A percentile compares a stretch with the other conserved stretches of the same genome.
Conservation (phyloP, 23 red algal genomes). For the Gracilaria gracilis region DNA sequence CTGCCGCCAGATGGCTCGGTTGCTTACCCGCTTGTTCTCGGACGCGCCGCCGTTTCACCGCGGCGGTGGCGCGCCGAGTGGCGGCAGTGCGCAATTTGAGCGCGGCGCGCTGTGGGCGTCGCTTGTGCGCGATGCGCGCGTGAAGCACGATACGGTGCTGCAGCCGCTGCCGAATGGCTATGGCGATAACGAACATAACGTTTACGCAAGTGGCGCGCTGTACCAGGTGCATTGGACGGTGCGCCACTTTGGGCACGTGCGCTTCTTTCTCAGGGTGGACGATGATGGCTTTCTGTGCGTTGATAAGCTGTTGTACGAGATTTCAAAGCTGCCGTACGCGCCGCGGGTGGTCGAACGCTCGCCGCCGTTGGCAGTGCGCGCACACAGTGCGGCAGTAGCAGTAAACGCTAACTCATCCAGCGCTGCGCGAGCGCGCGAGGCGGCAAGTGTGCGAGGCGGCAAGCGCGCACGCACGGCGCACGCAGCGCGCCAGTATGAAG, state of each 20-base stretch:
- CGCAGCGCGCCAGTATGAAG: no score
- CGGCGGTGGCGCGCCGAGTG: background rate
- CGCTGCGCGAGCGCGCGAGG: no score
- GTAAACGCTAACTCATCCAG: no score
- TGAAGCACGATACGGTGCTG: conserved; percentile 50
- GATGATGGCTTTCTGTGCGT: conserved; percentile 93
- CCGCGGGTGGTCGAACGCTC: no score
- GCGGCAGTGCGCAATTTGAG: background rate
- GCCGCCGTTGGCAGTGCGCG: no score
- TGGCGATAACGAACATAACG: conserved; percentile 68
- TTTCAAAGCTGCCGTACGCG: no score
- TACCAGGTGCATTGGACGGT: conserved; percentile 59
- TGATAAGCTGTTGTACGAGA: conserved; percentile 64
- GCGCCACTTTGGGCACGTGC: background rate
- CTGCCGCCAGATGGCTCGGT: conserved; percentile 52
- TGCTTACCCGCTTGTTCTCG: conserved; percentile 70
- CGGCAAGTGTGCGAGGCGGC: no score
- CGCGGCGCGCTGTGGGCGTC: background rate
- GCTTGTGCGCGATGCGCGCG: conserved; percentile 36
- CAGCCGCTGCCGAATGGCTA: conserved; percentile 64
- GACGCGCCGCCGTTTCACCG: conserved; percentile 45
- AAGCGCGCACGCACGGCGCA: no score
- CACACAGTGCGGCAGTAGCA: no score
- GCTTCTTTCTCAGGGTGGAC: conserved; percentile 76
- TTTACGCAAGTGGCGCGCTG: conserved; percentile 56